These are phyloP conservation scores for Thelephora ganbajun DNA, from an alignment of 768 basidiomycete genomes.

Conservation along the genomic window DNA sequence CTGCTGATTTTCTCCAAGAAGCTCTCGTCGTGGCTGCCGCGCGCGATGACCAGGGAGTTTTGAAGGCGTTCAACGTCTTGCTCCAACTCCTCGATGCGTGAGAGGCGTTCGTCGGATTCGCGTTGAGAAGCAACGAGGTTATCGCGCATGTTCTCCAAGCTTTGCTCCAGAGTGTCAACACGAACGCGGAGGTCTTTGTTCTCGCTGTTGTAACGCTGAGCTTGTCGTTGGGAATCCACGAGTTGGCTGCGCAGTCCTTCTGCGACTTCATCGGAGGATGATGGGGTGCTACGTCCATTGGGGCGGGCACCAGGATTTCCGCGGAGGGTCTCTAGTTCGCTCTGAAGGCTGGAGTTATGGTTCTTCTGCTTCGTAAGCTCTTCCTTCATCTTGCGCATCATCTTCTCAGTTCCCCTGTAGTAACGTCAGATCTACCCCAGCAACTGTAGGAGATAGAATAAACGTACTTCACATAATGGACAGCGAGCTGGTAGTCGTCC, in stretches of 20 bases:
- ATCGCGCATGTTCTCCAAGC: constrained; percentile 57
- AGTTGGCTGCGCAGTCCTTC: constrained; percentile 59
- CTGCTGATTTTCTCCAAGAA: constrained; percentile 67
- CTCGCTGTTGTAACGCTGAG: constrained; percentile 54
- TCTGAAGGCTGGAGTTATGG: constrained; percentile 63
- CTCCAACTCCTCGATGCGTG: constrained; percentile 67
- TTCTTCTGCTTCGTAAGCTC: constrained; percentile 87
- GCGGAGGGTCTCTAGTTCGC: constrained; percentile 67
- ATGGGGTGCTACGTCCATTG: constrained; percentile 71
- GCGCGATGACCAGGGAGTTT: constrained; percentile 57
- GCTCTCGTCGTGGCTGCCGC: constrained; percentile 66
- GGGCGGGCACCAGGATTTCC: constrained; percentile 37
- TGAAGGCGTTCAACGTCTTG: constrained; percentile 68
- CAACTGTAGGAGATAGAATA: constrained; percentile 8
- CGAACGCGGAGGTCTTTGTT: constrained; percentile 67
- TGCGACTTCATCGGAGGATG: constrained; percentile 42
- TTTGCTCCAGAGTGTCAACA: constrained; percentile 60
- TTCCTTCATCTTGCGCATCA: constrained; percentile 93
- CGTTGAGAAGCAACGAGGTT: constrained; percentile 58
- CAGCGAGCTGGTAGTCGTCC: constrained; percentile 90
- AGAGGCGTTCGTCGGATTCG: constrained; percentile 65
- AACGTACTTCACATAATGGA: constrained; percentile 90
- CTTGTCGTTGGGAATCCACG: constrained; percentile 65
- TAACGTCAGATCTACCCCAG: constrained; percentile 9
- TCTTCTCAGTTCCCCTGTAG: constrained; percentile 86